Conservation (phyloP, 2,329 filamentous ascomycete species). For the Neofusicoccum laricinum region DNA sequence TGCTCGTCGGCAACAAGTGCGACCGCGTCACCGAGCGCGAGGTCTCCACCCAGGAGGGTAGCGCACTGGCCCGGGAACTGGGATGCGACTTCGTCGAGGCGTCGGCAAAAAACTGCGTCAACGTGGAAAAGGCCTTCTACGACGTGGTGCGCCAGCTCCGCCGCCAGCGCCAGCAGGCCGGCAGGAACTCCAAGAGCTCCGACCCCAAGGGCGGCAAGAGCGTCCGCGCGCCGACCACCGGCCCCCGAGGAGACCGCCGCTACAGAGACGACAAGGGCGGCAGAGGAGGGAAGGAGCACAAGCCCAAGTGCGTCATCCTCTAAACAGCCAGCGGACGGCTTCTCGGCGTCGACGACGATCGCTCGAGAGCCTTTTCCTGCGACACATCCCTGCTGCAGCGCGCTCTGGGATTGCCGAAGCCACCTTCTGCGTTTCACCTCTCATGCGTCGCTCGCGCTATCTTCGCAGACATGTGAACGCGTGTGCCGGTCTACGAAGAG, state of each 20-base stretch:
- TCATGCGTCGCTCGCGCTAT: conserved; percentile 4
- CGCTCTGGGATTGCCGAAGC: conserved; percentile 1
- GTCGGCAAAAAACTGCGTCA: conserved; percentile 96
- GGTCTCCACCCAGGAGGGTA: conserved; percentile 94
- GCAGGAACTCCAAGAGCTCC: conserved; percentile 16
- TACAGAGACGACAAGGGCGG: conserved; percentile 16
- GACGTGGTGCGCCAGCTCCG: conserved; percentile 91
- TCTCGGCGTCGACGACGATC: conserved; percentile 4
- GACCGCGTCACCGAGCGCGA: conserved; percentile 94
- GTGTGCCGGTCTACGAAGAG: conserved; percentile 11
- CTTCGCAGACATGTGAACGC: conserved; percentile 15
- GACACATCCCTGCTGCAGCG: conserved; percentile 12
- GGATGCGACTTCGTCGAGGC: conserved; percentile 97
- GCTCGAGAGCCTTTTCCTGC: conserved; percentile 5
- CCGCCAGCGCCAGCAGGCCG: conserved; percentile 64
- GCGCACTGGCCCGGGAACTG: conserved; percentile 83
- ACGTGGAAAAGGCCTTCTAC: conserved; percentile 97
- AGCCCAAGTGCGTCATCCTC: conserved; percentile 17
- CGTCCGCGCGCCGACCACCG: conserved; percentile 1
- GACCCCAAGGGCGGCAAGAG: conserved; percentile 15
- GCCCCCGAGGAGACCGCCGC: conserved; percentile 5
- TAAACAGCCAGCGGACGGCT: conserved; percentile 6
- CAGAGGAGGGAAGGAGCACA: conserved; percentile 15
- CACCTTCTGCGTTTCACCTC: conserved; percentile 2
- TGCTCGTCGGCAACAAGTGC: conserved; percentile 98